phyloP scores from a whole-genome alignment of 345 rosid genomes.

The Lenwebbia sp. region DNA sequence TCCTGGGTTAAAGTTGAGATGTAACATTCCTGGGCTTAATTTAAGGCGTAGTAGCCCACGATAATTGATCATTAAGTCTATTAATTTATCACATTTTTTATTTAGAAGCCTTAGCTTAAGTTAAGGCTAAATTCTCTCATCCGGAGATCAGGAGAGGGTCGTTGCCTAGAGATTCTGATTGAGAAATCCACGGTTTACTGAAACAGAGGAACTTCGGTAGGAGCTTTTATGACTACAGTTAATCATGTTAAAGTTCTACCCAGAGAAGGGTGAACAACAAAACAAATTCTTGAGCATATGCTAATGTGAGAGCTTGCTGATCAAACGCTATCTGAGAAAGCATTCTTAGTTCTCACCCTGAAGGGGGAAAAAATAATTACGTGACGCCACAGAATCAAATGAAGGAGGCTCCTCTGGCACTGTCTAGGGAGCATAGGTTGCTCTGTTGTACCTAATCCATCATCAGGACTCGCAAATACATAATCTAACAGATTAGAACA shows the following conservation, averaged over 20 bases:
- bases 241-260: background rate
- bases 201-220: too few relatives aligned
- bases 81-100: background rate
- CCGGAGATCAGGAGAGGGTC: background rate
- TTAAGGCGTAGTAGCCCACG: background rate
- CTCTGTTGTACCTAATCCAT: background rate
- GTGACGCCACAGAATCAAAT: background rate
- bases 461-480: background rate
- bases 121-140: background rate
- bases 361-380: background rate
- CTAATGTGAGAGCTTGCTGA: background rate
- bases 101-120: background rate
- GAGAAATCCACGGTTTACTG: background rate
- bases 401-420: background rate
- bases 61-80: background rate
- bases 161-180: background rate
- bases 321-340: background rate
- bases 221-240: too few relatives aligned
- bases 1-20: background rate
- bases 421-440: background rate
- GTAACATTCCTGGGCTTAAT: background rate
- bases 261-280: background rate
- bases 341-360: background rate
- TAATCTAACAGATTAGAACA: background rate
- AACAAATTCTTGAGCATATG: background rate